Percentiles rank a stretch among this genome's conserved stretches.
These are phyloP conservation scores for Pseudopithomyces chartarum DNA, from an alignment of 2,329 filamentous ascomycete genomes.

Conservation along the genomic window DNA sequence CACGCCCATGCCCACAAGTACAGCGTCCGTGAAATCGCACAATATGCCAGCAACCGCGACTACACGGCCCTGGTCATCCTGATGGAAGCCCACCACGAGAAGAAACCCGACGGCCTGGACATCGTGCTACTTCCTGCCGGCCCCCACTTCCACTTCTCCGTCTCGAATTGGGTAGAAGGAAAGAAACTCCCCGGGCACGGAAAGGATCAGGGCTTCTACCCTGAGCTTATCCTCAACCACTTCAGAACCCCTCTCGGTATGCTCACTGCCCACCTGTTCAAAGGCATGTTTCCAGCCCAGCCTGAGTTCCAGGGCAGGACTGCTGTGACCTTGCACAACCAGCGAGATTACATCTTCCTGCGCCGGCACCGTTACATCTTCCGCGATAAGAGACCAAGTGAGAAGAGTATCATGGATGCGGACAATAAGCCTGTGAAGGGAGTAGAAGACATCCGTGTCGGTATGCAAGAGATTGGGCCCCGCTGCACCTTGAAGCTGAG, in stretches of 20 bases:
- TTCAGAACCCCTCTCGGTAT: slow-evolving; percentile 93
- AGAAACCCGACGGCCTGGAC: slow-evolving; percentile 80
- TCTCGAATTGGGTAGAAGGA: slow-evolving; percentile 89
- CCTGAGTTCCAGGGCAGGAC: slow-evolving; percentile 87
- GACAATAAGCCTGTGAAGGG: slow-evolving; percentile 86
- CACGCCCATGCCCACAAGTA: slow-evolving; percentile 90
- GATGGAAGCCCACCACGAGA: slow-evolving; percentile 76
- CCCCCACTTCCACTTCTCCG: slow-evolving; percentile 90
- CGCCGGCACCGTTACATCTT: slow-evolving; percentile 91
- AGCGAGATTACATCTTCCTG: slow-evolving; percentile 95
- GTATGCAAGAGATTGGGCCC: slow-evolving; percentile 88
- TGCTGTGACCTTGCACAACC: slow-evolving; percentile 91
- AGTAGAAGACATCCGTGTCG: slow-evolving; percentile 82
- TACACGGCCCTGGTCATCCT: slow-evolving; percentile 86
- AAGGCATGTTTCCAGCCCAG: slow-evolving; percentile 75
- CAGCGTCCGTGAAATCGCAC: slow-evolving; percentile 85
- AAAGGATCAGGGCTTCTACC: slow-evolving; percentile 84
- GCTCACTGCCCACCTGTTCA: slow-evolving; percentile 81
- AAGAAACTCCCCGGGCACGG: slow-evolving; percentile 88
- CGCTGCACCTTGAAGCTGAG: slow-evolving; percentile 77
- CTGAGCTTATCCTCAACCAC: slow-evolving; percentile 89
- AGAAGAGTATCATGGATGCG: slow-evolving; percentile 81
- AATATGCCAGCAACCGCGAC: slow-evolving; percentile 79
- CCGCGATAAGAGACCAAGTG: slow-evolving; percentile 81
- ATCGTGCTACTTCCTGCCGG: slow-evolving; percentile 83